Percentiles rank a stretch among this genome's conserved stretches.
Conservation (phyloP, 1,139 yeast genomes). For the Geotrichum carabidarum region DNA sequence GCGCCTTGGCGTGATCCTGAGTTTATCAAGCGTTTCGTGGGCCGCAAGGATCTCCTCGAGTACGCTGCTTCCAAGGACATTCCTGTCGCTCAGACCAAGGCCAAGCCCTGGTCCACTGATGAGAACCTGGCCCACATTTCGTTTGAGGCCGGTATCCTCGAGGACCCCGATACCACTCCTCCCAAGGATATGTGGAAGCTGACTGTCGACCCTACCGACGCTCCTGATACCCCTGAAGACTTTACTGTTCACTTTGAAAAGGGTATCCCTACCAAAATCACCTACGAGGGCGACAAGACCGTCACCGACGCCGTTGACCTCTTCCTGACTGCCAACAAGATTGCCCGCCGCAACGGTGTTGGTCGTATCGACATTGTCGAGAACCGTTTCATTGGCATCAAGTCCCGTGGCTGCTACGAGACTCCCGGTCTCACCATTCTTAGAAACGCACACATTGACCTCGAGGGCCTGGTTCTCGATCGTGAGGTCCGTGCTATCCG, state of each 20-base stretch:
- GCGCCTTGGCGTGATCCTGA: constrained; percentile 99
- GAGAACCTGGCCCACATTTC: constrained; percentile 98
- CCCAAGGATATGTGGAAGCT: constrained; percentile 99
- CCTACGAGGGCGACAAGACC: constrained; percentile 55
- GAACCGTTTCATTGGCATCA: constrained; percentile 96
- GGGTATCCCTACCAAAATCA: constrained; percentile 83
- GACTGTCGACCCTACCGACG: constrained; percentile 91
- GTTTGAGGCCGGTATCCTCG: constrained; percentile 97
- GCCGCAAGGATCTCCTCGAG: constrained; percentile 91
- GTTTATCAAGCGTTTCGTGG: constrained; percentile 93
- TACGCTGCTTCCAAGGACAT: constrained; percentile 88
- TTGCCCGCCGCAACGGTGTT: constrained; percentile 98
- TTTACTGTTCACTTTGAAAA: constrained; percentile 73
- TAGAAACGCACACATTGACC: constrained; percentile 89
- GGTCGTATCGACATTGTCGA: constrained; percentile 99
- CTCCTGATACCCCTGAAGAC: constrained; percentile 89
- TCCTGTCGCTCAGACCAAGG: constrained; percentile 94
- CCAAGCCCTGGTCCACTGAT: constrained; percentile 99
- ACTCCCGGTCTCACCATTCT: constrained; percentile 96
- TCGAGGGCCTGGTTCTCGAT: constrained; percentile 94
- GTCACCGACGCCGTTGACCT: constrained; percentile 86
- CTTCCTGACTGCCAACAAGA: constrained; percentile 84
- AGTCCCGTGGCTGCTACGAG: constrained; percentile 98
- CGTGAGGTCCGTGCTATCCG: constrained; percentile 96
- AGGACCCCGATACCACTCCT: constrained; percentile 96